Evolutionary conservation across 2,329 filamentous ascomycete genomes (phyloP), one percentile per base, ranked within the genome.

Genomic region (Parafenestella ontariensis): DNA sequence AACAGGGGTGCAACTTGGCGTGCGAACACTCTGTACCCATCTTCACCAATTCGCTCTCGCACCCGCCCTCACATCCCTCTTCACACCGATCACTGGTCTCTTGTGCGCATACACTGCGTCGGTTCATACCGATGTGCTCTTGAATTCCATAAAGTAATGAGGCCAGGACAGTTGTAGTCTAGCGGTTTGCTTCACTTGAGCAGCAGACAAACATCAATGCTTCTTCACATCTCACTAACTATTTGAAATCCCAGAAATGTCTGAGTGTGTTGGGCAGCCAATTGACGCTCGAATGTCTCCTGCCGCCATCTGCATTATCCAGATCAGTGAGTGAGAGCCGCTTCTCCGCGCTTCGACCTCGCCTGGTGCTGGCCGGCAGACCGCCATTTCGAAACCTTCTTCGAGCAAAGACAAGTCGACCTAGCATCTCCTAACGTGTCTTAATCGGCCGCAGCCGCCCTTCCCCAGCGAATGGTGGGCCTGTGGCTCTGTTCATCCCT

Each of bases 301-400:
- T 40, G 21, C 5, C 20, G 37, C 24, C 20, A 10, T 11, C 18
- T 40, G 5, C 20, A 34, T 15, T 23, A 23, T 21, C 37, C 21
- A 40, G 37, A 40, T 2, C 20, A 10, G 20, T 23, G 13, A 15
- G 8, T 13, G 37, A 23, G 20, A 40, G 17, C 6, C n/a, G 20
- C 21, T 40, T 40, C 21, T 40, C 13, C 46, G 47, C 52, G 52
- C 49, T 47, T 46, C 52, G 44, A 56, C 42, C 40, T 44, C 45
- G 39, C 50, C 49, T 52, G 57, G 33, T 21, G 40, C 49, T 54
- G 51, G 54, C 49, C 36, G 41, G 56, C 65, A 69, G 65, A 71
- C 67, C 66, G 66, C 68, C 59, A 64, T 69, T 69, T 69, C 39
- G 53, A 54, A 59, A 31, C 39, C 51, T 60, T 53, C 46, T 41